phyloP scores from a whole-genome alignment of 495 filamentous ascomycete genomes.

The Cladorrhinum samala region DNA sequence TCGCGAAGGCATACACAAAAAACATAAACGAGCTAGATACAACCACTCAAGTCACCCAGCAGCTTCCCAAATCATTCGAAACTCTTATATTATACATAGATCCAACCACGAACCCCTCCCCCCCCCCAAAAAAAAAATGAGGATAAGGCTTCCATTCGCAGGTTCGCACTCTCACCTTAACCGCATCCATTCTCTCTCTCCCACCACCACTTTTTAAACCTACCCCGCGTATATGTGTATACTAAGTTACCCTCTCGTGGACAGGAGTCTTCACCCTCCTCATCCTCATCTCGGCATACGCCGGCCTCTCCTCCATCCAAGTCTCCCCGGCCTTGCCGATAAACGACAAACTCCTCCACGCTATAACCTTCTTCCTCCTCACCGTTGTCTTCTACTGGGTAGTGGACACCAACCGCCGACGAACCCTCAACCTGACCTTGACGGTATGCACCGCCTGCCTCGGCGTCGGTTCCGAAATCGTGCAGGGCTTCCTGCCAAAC shows the following conservation, averaged over 20 bases:
- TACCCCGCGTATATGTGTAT: not conserved
- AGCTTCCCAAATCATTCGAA: not conserved
- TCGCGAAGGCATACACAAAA: too few relatives aligned
- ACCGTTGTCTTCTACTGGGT: slow-evolving; percentile 95
- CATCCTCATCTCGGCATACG: slow-evolving; percentile 67
- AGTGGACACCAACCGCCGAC: slow-evolving; percentile 79
- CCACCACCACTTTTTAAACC: too few relatives aligned
- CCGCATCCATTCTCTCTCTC: slow-evolving; percentile 1
- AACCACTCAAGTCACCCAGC: too few relatives aligned
- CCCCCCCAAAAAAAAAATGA: slow-evolving; percentile 52
- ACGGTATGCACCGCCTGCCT: slow-evolving; percentile 66
- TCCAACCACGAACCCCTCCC: not conserved
- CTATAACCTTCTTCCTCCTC: slow-evolving; percentile 82
- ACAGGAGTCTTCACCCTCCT: slow-evolving; percentile 73
- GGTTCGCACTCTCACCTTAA: slow-evolving; percentile 38
- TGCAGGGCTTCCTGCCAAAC: slow-evolving; percentile 78
- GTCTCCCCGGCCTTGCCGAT: slow-evolving; percentile 42
- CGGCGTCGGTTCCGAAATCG: slow-evolving; percentile 76
- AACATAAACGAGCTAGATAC: too few relatives aligned
- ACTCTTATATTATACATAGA: not conserved
- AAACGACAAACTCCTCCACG: slow-evolving; percentile 89
- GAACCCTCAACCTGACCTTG: slow-evolving; percentile 79
- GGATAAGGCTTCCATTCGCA: slow-evolving; percentile 68
- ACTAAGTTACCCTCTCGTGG: slow-evolving; percentile 5
- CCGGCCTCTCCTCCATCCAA: slow-evolving; percentile 61